Evolutionary conservation across 2,329 filamentous ascomycete species (phyloP).

Genomic region (Exutisphaerella laricina): DNA sequence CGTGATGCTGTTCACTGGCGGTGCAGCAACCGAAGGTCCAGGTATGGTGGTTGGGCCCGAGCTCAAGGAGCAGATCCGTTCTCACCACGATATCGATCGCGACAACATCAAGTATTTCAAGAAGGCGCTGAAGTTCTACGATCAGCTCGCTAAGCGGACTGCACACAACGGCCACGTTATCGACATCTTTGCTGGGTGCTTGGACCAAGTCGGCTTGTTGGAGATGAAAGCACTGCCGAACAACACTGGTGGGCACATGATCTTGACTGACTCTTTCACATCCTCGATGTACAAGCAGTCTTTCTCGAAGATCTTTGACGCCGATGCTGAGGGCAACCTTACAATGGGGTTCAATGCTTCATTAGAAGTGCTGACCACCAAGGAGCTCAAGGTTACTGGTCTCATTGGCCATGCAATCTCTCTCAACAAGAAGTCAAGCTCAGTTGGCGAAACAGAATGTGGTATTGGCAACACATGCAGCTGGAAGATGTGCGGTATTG

Average conservation of each 20-base stretch:
- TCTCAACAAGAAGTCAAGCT: conserved; percentile 95
- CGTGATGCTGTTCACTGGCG: conserved; percentile 96
- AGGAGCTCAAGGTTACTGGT: conserved; percentile 96
- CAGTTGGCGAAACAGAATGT: conserved; percentile 95
- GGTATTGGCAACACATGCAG: conserved; percentile 98
- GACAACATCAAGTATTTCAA: conserved; percentile 99
- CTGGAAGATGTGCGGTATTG: conserved; percentile 99
- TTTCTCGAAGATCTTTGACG: conserved; percentile 94
- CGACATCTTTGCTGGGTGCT: conserved; percentile 94
- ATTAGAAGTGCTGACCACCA: conserved; percentile 91
- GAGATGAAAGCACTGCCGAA: conserved; percentile 99
- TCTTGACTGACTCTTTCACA: conserved; percentile 95
- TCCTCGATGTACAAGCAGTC: conserved; percentile 99
- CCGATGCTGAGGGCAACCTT: conserved; percentile 89
- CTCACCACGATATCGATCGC: conserved; percentile 96
- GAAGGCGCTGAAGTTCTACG: conserved; percentile 98
- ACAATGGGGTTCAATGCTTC: conserved; percentile 98
- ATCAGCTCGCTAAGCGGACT: conserved; percentile 84
- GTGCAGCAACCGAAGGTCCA: conserved; percentile 89
- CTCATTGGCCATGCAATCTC: conserved; percentile 95
- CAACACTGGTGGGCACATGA: conserved; percentile 96
- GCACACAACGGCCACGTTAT: conserved; percentile 97
- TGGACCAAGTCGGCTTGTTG: conserved; percentile 92
- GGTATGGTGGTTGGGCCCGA: conserved; percentile 96
- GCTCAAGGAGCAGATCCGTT: conserved; percentile 91